Evolutionary conservation across 2,329 filamentous ascomycete species (phyloP), one percentile per base, ranked within the genome.

Genomic region (Apiospora hydei): DNA sequence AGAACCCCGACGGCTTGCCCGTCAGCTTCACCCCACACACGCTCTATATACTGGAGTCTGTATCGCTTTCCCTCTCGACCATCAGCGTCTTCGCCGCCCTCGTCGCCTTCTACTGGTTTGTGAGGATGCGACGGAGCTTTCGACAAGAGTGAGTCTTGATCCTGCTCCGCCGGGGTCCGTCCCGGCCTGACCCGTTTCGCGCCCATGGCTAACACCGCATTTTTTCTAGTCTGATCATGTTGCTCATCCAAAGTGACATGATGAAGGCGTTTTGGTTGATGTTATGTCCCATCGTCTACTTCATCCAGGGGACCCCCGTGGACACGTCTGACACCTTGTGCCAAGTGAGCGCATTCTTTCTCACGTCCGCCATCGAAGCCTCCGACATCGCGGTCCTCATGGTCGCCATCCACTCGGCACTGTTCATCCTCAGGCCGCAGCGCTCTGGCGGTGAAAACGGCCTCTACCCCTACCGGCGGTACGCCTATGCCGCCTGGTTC

Each of bases 171-270:
- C 30, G 1, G 30, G 7, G 6, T 67, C 7, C 41, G 6, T 67
- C 7, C 41, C 66, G 43, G n/a, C 69, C 51, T 67, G 30, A 34
- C 47, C 67, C 73, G 16, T 51, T 68, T 74, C 79, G 80, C 34
- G 5, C 18, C 18, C 34, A 41, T 64, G 30, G 57, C 57, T 64
- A 74, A 76, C 73, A 71, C 49, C 4, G 57, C 10, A 21, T 51
- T n/a, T 49, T 4, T 16, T 18, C 14, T 74, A 94, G 92, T 74
- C 86, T 96, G 71, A 92, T 96, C 72, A 90, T 95, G 86, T 82
- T 94, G 51, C 84, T 95, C 18, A 90, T 96, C 67, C 86, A 90
- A 73, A 92, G 91, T 76, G 92, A 95, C 80, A 87, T 93, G 78
- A 88, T 91, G 81, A 93, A 93, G 80, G 88, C 90, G 3, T 78